These are phyloP conservation scores for Acacia confusa DNA, from an alignment of 306 rosid species.

Conservation along the genomic window DNA sequence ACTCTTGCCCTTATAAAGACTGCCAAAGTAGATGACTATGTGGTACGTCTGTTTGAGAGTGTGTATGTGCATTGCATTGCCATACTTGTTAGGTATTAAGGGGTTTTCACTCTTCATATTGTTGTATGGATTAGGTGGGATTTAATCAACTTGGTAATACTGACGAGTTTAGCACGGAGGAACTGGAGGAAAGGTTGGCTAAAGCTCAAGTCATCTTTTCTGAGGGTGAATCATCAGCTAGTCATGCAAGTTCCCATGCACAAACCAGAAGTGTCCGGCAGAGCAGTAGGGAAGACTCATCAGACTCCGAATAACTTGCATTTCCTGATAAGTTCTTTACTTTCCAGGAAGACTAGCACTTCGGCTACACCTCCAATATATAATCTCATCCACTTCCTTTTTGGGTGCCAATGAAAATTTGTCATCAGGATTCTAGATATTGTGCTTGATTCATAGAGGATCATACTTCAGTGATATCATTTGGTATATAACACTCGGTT, in stretches of 20 bases:
- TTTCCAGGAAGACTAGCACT: background rate
- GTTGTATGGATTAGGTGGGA: slow-evolving; percentile 66
- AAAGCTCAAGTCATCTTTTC: slow-evolving; percentile 45
- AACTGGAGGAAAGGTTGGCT: slow-evolving; percentile 17
- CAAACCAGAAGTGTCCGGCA: slow-evolving; percentile 66
- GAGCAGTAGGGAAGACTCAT: slow-evolving; percentile 66
- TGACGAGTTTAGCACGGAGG: slow-evolving; percentile 48
- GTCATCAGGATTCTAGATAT: slow-evolving; percentile 11
- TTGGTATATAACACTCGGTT: slow-evolving; percentile 12
- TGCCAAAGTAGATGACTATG: slow-evolving; percentile 95
- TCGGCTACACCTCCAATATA: background rate
- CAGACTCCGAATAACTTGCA: slow-evolving; percentile 69
- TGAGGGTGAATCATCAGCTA: slow-evolving; percentile 81
- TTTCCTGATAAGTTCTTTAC: slow-evolving; percentile 25
- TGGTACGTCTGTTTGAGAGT: slow-evolving; percentile 52
- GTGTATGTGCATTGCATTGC: background rate
- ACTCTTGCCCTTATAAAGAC: slow-evolving; percentile 92
- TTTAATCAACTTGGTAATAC: slow-evolving; percentile 96
- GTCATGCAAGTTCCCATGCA: slow-evolving; percentile 46
- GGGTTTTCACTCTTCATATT: background rate
- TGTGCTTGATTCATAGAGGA: slow-evolving; percentile 16
- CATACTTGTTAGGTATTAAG: background rate
- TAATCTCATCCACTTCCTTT: slow-evolving; percentile 3
- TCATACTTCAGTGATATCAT: slow-evolving; percentile 1
- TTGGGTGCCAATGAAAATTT: slow-evolving; percentile 12